A percentile compares a stretch with the other conserved stretches of the same genome.
These are phyloP conservation scores for Lachnellula suecica DNA, from an alignment of 2,329 filamentous ascomycete genomes.

Conservation along the genomic window DNA sequence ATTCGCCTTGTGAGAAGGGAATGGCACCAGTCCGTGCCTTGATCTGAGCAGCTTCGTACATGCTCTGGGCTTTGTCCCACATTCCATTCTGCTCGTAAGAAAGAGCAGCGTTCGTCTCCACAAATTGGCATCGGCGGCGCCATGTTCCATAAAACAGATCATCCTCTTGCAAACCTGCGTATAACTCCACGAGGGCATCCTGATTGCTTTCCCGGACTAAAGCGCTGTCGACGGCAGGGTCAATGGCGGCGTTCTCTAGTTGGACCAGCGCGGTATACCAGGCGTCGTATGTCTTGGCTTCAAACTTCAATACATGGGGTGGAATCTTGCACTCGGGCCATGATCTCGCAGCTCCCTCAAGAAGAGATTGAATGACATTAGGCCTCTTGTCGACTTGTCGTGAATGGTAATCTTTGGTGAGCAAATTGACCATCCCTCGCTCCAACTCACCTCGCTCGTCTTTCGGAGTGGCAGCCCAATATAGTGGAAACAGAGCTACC, in stretches of 20 bases:
- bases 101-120: conserved; percentile 94
- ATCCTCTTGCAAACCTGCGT: conserved; percentile 87
- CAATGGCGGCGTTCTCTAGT: conserved; percentile 84
- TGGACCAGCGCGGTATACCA: conserved; percentile 96
- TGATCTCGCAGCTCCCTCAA: conserved; percentile 83
- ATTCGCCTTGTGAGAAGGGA: conserved; percentile 93
- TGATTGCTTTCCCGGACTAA: conserved; percentile 90
- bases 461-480: conserved; percentile 83
- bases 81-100: conserved; percentile 99
- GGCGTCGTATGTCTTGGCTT: conserved; percentile 89
- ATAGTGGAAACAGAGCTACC: conserved; percentile 88
- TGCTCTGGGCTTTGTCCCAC: conserved; percentile 97
- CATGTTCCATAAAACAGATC: conserved; percentile 98
- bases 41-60: conserved; percentile 96
- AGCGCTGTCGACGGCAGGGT: conserved; percentile 75
- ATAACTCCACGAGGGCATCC: conserved; percentile 92
- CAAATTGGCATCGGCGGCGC: conserved; percentile 91
- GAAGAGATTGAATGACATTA: conserved; percentile 89
- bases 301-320: conserved; percentile 92
- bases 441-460: conserved; percentile 91
- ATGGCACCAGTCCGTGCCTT: conserved; percentile 96
- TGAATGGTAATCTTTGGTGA: conserved; percentile 95
- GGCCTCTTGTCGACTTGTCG: conserved; percentile 92
- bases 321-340: conserved; percentile 89
- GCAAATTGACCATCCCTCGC: conserved; percentile 81